Evolutionary conservation across 345 rosid species (phyloP).

Genomic region (Hypericum androsaemum): DNA sequence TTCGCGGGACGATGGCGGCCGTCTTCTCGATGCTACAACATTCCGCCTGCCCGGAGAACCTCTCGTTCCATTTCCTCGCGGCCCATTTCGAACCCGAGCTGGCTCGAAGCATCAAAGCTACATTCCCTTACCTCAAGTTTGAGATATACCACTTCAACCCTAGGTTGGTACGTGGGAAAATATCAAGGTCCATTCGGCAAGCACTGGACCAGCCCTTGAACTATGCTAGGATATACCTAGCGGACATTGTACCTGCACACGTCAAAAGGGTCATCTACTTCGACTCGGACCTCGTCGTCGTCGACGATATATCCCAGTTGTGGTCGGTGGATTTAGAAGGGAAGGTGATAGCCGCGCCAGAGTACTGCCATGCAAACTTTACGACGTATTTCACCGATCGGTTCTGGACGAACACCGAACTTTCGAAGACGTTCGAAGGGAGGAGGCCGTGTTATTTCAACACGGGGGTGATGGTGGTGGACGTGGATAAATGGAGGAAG

Average conservation of each 20-base stretch:
- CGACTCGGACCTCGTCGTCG: constrained; percentile 59
- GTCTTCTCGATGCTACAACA: constrained; percentile 49
- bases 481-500: constrained; percentile 49
- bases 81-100: constrained; percentile 34
- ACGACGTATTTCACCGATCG: constrained; percentile 36
- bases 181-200: constrained; percentile 47
- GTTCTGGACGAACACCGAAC: constrained; percentile 39
- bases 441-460: constrained; percentile 54
- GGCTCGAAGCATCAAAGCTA: constrained; percentile 33
- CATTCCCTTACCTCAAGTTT: constrained; percentile 51
- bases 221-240: constrained; percentile 55
- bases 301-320: constrained; percentile 42
- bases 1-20: constrained; percentile 68
- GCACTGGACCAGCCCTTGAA: constrained; percentile 58
- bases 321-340: constrained; percentile 47
- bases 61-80: constrained; percentile 55
- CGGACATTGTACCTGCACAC: constrained; percentile 35
- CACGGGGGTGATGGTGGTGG: constrained; percentile 64
- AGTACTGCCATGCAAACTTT: constrained; percentile 59
- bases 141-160: constrained; percentile 43
- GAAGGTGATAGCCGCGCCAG: constrained; percentile 54
- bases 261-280: constrained; percentile 42
- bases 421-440: constrained; percentile 37
- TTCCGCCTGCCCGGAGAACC: constrained; percentile 47
- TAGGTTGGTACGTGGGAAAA: constrained; percentile 41